phyloP scores from a whole-genome alignment of 805 yeast genomes.

The Candida chauliodis region DNA sequence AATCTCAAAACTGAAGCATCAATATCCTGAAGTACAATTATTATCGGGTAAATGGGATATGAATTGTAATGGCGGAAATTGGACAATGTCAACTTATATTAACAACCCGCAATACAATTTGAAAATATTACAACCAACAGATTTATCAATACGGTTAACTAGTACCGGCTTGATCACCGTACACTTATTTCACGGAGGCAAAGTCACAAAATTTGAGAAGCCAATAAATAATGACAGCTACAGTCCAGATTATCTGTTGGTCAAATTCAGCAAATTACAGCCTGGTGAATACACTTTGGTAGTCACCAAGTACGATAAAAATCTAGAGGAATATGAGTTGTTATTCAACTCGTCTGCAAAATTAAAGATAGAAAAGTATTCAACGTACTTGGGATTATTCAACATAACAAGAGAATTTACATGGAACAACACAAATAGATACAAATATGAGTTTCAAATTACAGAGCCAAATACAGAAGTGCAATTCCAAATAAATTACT shows the following conservation, averaged over 20 bases:
- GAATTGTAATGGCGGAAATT: conserved; percentile 51
- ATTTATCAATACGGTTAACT: conserved; percentile 20
- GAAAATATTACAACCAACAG: conserved; percentile 15
- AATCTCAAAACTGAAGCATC: conserved; percentile 29
- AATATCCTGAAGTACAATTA: conserved; percentile 16
- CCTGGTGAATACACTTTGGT: conserved; percentile 44
- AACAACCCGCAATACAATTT: conserved; percentile 54
- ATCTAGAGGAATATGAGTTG: conserved; percentile 27
- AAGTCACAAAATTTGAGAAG: conserved; percentile 18
- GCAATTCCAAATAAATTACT: conserved; percentile 25
- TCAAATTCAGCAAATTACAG: conserved; percentile 17
- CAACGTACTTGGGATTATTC: conserved; percentile 9
- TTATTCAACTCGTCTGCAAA: conserved; percentile 16
- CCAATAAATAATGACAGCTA: conserved; percentile 35
- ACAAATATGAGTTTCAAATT: conserved; percentile 26
- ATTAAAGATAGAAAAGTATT: conserved; percentile 5
- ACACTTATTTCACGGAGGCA: conserved; percentile 40
- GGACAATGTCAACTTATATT: conserved; percentile 43
- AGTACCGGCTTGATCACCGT: conserved; percentile 30
- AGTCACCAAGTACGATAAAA: conserved; percentile 42
- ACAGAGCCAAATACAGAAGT: conserved; percentile 18
- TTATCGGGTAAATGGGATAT: conserved; percentile 44
- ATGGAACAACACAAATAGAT: conserved; percentile 42
- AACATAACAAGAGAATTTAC: conserved; percentile 13
- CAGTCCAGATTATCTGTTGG: conserved; percentile 18